Base-by-base conservation (phyloP, 2,329 filamentous ascomycete species). In the Diaporthe citrichinensis region DNA sequence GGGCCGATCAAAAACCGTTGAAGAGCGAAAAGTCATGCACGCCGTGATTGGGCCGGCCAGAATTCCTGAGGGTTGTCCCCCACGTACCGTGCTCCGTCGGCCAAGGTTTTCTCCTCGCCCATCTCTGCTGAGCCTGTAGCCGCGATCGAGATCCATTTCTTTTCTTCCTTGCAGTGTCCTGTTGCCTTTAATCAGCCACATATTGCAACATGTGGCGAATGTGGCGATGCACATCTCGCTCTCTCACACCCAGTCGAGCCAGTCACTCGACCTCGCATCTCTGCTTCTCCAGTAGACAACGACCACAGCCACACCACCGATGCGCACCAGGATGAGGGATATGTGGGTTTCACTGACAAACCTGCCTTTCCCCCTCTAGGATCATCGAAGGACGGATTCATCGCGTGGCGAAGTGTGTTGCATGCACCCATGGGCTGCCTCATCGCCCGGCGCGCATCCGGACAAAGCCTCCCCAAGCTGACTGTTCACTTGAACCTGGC, bases 141-240 rank as follows among this genome's bases (percentile, higher is more conserved):
- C 34, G 8, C 65, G 65, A 69, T 69, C 65, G 65, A 69, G 65
- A 69, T 69, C 65, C 65, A 41, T 36, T 69, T 41, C 36, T 55
- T 69, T 69, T 65, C n/a, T 12, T 55, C 28, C 8, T 46, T 49
- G n/a, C n/a, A n/a, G n/a, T n/a, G n/a, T 20, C 9, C 23, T 4
- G 2, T 9, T 55, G 17, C n/a, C n/a, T 2, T 15, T 3, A 0
- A 62, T 62, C 59, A 62, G 59, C 65, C 65, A 68, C 65, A 68
- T 36, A 20, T 68, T 65, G 39, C 39, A 12, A 65, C 25, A 31
- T 65, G 59, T 20, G 46, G 65, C 31, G 12, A 34, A 36, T 39
- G 46, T 68, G 65, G 65, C 65, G 65, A 68, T 68, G 65, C 46
- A 36, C 31, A 67, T 17, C 10, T 10, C 10, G 10, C 31, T 9